Conservation (phyloP, 2,329 filamentous ascomycete genomes). For the Cladosporium sp. region DNA sequence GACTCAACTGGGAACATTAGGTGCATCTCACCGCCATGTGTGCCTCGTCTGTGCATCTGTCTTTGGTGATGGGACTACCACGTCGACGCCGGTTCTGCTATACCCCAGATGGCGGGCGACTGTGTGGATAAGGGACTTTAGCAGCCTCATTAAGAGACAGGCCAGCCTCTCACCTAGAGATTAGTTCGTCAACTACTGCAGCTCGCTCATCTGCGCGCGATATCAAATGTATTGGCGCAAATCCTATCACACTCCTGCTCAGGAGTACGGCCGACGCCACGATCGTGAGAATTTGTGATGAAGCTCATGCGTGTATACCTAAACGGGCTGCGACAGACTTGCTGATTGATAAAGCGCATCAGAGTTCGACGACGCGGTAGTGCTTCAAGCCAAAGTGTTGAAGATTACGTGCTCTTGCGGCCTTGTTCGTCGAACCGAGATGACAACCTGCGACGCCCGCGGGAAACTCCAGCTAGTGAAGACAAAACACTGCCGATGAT, state of each 20-base stretch:
- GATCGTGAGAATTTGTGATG: neutral
- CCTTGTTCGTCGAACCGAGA: constrained; percentile 4
- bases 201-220: neutral
- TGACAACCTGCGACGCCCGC: neutral
- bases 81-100: constrained; percentile 4
- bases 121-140: neutral
- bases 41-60: constrained; percentile 3
- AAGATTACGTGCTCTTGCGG: constrained; percentile 5
- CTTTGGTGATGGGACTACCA: constrained; percentile 7
- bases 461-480: neutral
- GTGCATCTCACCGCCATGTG: constrained; percentile 7
- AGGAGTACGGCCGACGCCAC: constrained; percentile 1
- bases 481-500: neutral
- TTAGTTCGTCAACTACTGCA: constrained; percentile 10
- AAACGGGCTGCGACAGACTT: neutral
- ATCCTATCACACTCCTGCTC: constrained; percentile 1
- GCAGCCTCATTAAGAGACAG: no score
- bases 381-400: neutral
- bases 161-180: neutral
- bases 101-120: constrained; percentile 7
- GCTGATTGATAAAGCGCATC: neutral
- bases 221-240: neutral
- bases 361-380: neutral
- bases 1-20: neutral
- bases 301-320: neutral